Base-by-base conservation (phyloP, 2,329 filamentous ascomycete genomes). In the Claviceps sp. region DNA sequence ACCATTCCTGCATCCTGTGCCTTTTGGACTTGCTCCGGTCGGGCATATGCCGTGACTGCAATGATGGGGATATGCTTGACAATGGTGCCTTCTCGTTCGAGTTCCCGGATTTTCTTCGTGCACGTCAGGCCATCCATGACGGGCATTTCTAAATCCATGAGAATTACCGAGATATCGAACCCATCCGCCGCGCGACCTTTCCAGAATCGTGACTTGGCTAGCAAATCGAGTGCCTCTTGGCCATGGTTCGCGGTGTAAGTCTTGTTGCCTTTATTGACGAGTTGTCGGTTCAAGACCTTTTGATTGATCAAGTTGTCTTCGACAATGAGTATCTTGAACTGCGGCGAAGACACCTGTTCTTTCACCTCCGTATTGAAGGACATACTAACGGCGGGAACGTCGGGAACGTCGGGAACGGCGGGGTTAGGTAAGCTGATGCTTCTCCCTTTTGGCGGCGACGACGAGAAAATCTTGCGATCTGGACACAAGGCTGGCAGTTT, bases 121-220 rank as follows among this genome's bases (percentile, higher is more conserved):
- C 85, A 88, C 2, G 84, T 84, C 63, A 86, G 77, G 40, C 86
- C 86, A 60, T 90, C 84, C 85, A 89, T 88, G 43, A 88, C 75
- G 1, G 86, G 86, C 86, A 89, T 89, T 61, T 88, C 85, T 48
- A 88, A 72, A 61, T 90, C 86, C 85, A 89, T 88, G 5, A 89
- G 66, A 14, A 89, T 81, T 44, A 88, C 73, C 11, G 79, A 79
- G 26, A 86, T 73, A 48, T 80, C 74, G 9, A 72, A 66, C 3
- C 73, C 73, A 16, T 53, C 48, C 11, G 63, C 53, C 54, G 72
- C 71, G 7, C 71, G 66, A n/a, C 72, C 72, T 20, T 62, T 61
- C 78, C 78, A 81, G 61, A 77, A 81, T 4, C 71, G 69, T 8
- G 78, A 81, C 47, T 67, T 70, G 52, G 74, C 70, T 37, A 84